A percentile compares a stretch with the other conserved stretches of the same genome.
Evolutionary conservation across 2,329 filamentous ascomycete species (phyloP).

Genomic region (Pseudogymnoascus sp.): DNA sequence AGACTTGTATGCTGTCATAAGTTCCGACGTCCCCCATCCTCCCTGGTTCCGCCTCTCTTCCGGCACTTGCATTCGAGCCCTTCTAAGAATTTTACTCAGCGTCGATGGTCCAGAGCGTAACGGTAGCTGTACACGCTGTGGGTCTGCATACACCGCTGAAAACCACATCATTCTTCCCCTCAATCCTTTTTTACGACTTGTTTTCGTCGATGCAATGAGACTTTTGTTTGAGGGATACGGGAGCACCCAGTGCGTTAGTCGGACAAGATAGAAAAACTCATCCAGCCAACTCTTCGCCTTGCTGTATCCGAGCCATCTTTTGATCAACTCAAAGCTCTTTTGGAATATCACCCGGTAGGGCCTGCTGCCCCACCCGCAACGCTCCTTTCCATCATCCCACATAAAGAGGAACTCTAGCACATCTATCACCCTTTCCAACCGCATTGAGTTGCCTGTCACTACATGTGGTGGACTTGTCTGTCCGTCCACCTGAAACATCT

Average conservation of each 20-base stretch:
- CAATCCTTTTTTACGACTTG: not conserved
- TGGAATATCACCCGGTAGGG: not conserved
- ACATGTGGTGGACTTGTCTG: not conserved
- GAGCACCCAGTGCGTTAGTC: not conserved
- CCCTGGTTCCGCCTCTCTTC: not conserved
- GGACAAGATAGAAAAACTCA: not conserved
- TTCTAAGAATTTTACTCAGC: not conserved
- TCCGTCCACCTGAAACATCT: not conserved
- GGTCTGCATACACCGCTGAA: not conserved
- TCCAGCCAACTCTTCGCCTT: not conserved
- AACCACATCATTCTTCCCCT: not conserved
- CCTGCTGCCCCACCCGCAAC: not conserved
- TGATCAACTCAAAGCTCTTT: not conserved
- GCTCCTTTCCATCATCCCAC: not conserved
- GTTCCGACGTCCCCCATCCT: not conserved
- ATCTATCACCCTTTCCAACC: not conserved
- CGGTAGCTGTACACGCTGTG: not conserved
- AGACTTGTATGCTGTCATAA: not conserved
- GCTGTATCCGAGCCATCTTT: not conserved
- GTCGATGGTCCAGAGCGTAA: not conserved
- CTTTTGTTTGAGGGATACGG: not conserved
- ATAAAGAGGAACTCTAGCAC: not conserved
- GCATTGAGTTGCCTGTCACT: not conserved
- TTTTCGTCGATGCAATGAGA: not conserved
- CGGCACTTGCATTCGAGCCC: not conserved